Percentiles rank a stretch among this genome's conserved stretches.
phyloP scores from a whole-genome alignment of 345 rosid species.

The Melaleuca alternifolia region DNA sequence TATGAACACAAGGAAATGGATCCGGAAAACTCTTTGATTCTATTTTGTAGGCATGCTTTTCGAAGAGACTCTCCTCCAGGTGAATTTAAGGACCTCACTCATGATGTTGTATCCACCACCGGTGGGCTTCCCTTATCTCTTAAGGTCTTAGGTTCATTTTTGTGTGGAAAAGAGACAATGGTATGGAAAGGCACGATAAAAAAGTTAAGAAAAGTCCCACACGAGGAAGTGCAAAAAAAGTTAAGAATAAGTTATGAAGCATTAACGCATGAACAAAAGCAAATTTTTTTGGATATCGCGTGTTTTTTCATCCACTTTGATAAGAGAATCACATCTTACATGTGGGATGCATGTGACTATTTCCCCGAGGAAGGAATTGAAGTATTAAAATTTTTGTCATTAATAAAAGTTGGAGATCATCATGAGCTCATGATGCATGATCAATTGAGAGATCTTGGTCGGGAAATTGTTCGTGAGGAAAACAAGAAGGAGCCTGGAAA shows the following conservation, averaged over 20 bases:
- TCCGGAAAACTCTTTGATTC: neutral
- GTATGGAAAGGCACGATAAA: neutral
- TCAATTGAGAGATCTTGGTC: neutral
- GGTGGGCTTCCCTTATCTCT: neutral
- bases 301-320: neutral
- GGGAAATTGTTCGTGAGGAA: neutral
- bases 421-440: neutral
- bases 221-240: neutral
- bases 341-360: neutral
- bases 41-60: neutral
- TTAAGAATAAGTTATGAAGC: neutral
- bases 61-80: neutral
- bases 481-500: neutral
- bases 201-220: neutral
- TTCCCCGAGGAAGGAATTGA: neutral
- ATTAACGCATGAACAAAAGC: neutral
- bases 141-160: neutral
- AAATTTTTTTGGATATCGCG: neutral
- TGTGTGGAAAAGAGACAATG: neutral
- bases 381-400: neutral
- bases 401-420: neutral
- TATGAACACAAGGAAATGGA: neutral
- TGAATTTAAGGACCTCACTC: neutral
- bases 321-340: neutral
- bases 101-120: neutral